Conservation (phyloP, 331 rosid species). For the Acacia concinna region DNA sequence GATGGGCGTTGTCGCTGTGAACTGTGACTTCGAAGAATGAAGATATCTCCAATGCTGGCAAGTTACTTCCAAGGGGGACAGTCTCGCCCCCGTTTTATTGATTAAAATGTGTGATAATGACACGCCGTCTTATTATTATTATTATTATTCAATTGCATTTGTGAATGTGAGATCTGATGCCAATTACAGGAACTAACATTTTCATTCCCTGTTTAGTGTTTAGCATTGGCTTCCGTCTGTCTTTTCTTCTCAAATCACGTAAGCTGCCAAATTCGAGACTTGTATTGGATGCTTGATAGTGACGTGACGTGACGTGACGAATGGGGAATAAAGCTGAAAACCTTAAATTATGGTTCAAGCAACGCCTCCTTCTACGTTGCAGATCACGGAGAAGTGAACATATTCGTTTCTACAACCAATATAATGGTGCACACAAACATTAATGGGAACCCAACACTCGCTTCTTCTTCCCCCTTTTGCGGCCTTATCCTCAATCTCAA, state of each 20-base stretch:
- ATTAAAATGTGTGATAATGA: no score
- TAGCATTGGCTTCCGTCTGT: neutral
- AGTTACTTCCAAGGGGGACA: no score
- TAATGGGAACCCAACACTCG: neutral
- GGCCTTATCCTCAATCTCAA: neutral
- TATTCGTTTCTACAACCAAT: neutral
- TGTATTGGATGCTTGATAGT: neutral
- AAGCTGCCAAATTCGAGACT: neutral
- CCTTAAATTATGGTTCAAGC: neutral
- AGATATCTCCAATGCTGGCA: neutral
- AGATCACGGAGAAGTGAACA: neutral
- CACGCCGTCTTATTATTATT: no score
- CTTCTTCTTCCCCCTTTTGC: neutral
- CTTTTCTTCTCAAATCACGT: neutral
- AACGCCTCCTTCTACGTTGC: neutral
- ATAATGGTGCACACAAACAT: neutral
- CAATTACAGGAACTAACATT: neutral
- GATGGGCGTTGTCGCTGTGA: neutral
- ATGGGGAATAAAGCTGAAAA: neutral
- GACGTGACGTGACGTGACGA: no score
- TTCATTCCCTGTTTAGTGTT: neutral
- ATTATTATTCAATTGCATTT: neutral
- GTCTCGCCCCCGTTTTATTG: no score
- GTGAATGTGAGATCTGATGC: neutral
- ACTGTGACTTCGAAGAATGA: no score